Conservation (phyloP, 495 filamentous ascomycete species). For the Annulohypoxylon maeteangense region DNA sequence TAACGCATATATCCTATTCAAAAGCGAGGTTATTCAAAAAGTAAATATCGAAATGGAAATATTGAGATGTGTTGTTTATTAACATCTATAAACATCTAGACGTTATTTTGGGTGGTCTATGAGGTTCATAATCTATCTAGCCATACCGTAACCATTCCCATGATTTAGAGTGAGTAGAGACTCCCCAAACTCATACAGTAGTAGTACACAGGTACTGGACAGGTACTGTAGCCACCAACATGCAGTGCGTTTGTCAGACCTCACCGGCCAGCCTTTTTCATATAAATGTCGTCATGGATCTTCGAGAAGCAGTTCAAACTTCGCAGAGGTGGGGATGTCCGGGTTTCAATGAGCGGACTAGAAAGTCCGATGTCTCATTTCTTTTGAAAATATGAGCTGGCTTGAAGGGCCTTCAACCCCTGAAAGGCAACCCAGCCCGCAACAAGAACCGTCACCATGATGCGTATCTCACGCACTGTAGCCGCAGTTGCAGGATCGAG, state of each 20-base stretch:
- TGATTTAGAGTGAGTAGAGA: neutral
- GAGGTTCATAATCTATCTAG: neutral
- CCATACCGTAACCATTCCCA: neutral
- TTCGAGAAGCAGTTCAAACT: too few relatives aligned
- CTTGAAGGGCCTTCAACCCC: conserved; percentile 26
- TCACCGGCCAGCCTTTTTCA: neutral
- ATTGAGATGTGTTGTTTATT: neutral
- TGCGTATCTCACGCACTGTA: conserved; percentile 73
- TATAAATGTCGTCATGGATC: neutral
- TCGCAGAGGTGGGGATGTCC: neutral
- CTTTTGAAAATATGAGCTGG: neutral
- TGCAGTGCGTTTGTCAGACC: neutral
- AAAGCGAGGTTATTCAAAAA: neutral
- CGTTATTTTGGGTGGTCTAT: neutral
- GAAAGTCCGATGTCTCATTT: neutral
- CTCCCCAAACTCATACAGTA: neutral
- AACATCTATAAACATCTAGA: neutral
- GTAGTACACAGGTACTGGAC: neutral
- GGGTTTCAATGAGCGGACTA: neutral
- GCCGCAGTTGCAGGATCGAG: conserved; percentile 46
- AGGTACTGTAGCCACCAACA: neutral
- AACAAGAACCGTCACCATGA: conserved; percentile 76
- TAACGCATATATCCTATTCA: neutral
- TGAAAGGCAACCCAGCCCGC: conserved; percentile 67
- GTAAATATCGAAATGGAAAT: neutral